A percentile compares a stretch with the other conserved stretches of the same genome.
phyloP scores from a whole-genome alignment of 2,329 filamentous ascomycete genomes.

The Zymoseptoria ardabiliae region DNA sequence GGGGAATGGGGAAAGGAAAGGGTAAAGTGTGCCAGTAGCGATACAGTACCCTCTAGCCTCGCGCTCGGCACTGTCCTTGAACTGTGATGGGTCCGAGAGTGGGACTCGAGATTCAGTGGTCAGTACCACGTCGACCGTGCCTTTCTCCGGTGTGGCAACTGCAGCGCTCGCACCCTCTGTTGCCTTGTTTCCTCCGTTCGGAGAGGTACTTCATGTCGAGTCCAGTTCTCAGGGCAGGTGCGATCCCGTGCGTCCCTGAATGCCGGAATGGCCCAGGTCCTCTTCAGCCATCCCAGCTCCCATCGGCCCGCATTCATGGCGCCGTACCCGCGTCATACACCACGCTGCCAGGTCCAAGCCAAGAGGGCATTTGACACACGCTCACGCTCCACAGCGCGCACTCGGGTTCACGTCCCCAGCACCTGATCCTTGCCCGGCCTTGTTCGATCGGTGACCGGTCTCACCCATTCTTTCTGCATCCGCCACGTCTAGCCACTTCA shows the following conservation, averaged over 20 bases:
- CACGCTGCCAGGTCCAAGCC: constrained; percentile 12
- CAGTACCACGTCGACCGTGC: neutral
- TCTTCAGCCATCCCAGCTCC: constrained; percentile 10
- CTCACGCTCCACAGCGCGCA: constrained; percentile 7
- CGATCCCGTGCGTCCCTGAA: constrained; percentile 16
- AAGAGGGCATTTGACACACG: constrained; percentile 20
- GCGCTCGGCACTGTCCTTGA: neutral
- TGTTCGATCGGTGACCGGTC: neutral
- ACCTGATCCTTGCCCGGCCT: neutral
- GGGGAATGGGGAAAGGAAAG: neutral
- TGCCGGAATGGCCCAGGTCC: constrained; percentile 16
- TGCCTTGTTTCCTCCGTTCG: neutral
- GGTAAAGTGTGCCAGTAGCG: neutral
- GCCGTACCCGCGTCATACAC: constrained; percentile 14
- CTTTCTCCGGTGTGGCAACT: neutral
- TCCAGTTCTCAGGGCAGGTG: neutral
- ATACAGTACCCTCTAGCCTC: neutral
- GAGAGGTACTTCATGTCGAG: neutral
- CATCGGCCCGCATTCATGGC: constrained; percentile 14
- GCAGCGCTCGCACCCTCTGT: neutral
- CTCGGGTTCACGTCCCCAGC: neutral
- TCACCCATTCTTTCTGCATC: neutral
- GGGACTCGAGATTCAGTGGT: neutral
- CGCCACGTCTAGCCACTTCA: constrained; percentile 8
- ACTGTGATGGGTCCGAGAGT: neutral